phyloP scores from a whole-genome alignment of 257 asterid species.

The Capsicum pubescens region DNA sequence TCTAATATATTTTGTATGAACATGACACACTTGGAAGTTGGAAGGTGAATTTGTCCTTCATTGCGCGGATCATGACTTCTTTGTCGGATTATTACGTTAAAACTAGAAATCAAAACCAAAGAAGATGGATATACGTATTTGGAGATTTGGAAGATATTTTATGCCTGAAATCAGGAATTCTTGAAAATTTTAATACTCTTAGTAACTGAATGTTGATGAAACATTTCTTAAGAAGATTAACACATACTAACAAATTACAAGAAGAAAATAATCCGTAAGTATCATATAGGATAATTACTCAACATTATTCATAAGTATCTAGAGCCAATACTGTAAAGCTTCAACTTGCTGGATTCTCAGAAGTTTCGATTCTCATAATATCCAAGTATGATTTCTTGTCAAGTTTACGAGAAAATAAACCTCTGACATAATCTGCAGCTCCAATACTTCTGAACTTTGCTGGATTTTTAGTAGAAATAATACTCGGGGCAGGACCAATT shows the following conservation, averaged over 20 bases:
- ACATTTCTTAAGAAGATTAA: neutral
- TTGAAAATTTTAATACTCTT: neutral
- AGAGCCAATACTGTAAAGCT: neutral
- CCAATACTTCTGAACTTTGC: conserved; percentile 49
- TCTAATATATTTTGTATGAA: neutral
- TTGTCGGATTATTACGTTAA: too few relatives aligned
- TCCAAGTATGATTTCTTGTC: conserved; percentile 55
- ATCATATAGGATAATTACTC: too few relatives aligned
- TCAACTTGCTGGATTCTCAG: neutral
- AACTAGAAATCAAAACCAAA: too few relatives aligned
- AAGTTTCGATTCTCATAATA: conserved; percentile 41
- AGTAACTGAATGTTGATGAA: neutral
- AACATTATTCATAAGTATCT: neutral
- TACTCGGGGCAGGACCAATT: conserved; percentile 50
- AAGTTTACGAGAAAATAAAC: conserved; percentile 44
- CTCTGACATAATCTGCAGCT: conserved; percentile 44
- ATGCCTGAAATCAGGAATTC: neutral
- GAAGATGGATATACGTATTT: too few relatives aligned
- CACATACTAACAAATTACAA: neutral
- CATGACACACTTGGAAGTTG: neutral
- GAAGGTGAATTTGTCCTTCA: neutral
- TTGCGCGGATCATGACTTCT: too few relatives aligned
- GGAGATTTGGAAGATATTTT: too few relatives aligned
- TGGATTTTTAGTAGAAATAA: conserved; percentile 42
- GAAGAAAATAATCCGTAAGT: neutral